A percentile compares a stretch with the other conserved stretches of the same genome.
phyloP scores from a whole-genome alignment of 192 early-diverging fungal genomes.

The Backusella luteola region DNA sequence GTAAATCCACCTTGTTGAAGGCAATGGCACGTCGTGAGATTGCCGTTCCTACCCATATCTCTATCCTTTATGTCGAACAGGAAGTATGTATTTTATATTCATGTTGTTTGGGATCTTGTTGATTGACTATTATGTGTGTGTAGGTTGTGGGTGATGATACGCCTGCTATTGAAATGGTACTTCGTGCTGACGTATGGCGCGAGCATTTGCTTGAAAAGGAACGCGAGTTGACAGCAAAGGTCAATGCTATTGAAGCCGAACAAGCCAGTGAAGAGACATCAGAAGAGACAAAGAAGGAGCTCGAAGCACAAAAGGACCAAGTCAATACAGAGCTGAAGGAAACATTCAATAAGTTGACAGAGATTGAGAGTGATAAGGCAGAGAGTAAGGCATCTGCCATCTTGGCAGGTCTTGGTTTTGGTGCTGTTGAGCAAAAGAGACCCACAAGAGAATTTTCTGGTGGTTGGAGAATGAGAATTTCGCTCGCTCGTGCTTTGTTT shows the following conservation, averaged over 20 bases:
- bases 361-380: slow-evolving; percentile 97
- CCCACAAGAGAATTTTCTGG: slow-evolving; percentile 96
- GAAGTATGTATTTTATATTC: slow-evolving; percentile 55
- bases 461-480: slow-evolving; percentile 99
- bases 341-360: slow-evolving; percentile 82
- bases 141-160: slow-evolving; percentile 92
- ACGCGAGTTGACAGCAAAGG: slow-evolving; percentile 52
- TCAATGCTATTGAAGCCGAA: slow-evolving; percentile 54
- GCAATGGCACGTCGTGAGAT: slow-evolving; percentile 85
- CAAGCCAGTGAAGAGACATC: slow-evolving; percentile 46
- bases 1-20: slow-evolving; percentile 79
- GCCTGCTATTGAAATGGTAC: slow-evolving; percentile 80
- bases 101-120: not conserved
- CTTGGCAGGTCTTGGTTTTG: slow-evolving; percentile 95
- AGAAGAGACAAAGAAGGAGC: slow-evolving; percentile 49
- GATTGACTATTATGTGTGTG: not conserved
- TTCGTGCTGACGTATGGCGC: slow-evolving; percentile 92
- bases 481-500: slow-evolving; percentile 95
- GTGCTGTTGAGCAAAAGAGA: slow-evolving; percentile 66
- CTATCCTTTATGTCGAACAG: slow-evolving; percentile 97
- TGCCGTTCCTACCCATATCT: slow-evolving; percentile 84
- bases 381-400: slow-evolving; percentile 93
- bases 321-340: slow-evolving; percentile 68
- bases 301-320: slow-evolving; percentile 55
- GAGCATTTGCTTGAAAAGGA: slow-evolving; percentile 88